Conservation (phyloP, 2,329 filamentous ascomycete species). For the Penicillium paneum region DNA sequence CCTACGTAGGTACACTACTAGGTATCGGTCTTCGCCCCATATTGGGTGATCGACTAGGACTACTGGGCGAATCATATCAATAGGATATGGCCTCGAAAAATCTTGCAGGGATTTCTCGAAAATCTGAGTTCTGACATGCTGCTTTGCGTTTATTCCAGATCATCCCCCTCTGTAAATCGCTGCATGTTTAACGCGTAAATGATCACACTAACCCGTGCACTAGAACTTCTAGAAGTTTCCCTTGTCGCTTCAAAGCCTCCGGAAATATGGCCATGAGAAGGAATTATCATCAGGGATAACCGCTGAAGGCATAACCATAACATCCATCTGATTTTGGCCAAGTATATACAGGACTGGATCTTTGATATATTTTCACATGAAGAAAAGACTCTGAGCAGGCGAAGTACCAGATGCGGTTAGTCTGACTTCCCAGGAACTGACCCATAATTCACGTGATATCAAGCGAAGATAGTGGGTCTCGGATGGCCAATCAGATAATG, state of each 20-base stretch:
- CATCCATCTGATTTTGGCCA: not conserved
- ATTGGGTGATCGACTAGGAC: not conserved
- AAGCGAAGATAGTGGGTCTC: not conserved
- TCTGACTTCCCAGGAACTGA: not conserved
- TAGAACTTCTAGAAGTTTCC: not conserved
- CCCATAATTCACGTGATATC: conserved; percentile 1
- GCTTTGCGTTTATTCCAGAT: not conserved
- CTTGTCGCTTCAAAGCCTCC: not conserved
- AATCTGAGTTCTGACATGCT: not conserved
- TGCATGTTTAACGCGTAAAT: not conserved
- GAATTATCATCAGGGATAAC: not conserved
- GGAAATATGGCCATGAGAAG: not conserved
- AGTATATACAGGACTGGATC: not conserved
- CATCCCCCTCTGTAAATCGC: not conserved
- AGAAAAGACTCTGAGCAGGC: not conserved
- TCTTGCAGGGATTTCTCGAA: not conserved
- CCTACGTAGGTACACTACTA: too few species aligned
- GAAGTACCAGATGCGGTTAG: not conserved
- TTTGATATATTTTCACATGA: not conserved
- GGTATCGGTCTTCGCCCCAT: not conserved
- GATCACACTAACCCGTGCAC: not conserved
- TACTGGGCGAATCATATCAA: not conserved
- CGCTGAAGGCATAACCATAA: too few species aligned
- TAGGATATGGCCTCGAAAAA: not conserved
- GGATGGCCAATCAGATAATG: not conserved